Conservation (phyloP, 2,329 filamentous ascomycete species). For the Diaporthe humulicola region DNA sequence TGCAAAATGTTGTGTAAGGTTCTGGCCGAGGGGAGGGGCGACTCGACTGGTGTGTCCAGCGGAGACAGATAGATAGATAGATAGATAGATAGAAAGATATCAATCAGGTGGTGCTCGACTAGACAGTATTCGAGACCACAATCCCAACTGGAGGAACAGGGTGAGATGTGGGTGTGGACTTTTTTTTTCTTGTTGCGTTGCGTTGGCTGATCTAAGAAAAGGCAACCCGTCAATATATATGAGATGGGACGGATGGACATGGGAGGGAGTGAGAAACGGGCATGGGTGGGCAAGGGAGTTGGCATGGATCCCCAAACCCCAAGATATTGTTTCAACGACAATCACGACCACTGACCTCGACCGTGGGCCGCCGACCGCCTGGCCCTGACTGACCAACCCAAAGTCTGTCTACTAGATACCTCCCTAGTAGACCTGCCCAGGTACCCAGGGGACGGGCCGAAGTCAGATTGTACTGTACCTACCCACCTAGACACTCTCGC, state of each 20-base stretch:
- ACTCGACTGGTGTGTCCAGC: background rate
- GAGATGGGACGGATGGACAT: background rate
- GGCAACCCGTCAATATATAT: slow-evolving; percentile 12
- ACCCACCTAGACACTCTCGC: no score
- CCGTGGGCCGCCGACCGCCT: background rate
- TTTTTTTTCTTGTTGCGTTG: no score
- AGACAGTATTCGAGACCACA: background rate
- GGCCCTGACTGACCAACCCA: slow-evolving; percentile 4
- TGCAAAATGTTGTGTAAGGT: background rate
- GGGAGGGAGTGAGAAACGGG: background rate
- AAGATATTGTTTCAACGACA: slow-evolving; percentile 17
- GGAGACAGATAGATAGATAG: background rate
- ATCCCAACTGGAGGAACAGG: background rate
- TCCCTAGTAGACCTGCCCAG: background rate
- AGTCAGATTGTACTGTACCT: background rate
- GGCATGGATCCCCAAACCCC: slow-evolving; percentile 2
- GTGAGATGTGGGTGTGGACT: background rate
- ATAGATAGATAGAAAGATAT: background rate
- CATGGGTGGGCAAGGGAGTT: background rate
- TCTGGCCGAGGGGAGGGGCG: background rate
- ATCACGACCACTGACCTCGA: slow-evolving; percentile 5
- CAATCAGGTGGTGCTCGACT: background rate
- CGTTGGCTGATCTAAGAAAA: slow-evolving; percentile 13
- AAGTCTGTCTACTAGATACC: background rate
- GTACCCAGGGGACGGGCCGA: slow-evolving; percentile 17